A percentile compares a stretch with the other conserved stretches of the same genome.
These are phyloP conservation scores for Lizonia empirigonia DNA, from an alignment of 2,329 filamentous ascomycete species.

Conservation along the genomic window DNA sequence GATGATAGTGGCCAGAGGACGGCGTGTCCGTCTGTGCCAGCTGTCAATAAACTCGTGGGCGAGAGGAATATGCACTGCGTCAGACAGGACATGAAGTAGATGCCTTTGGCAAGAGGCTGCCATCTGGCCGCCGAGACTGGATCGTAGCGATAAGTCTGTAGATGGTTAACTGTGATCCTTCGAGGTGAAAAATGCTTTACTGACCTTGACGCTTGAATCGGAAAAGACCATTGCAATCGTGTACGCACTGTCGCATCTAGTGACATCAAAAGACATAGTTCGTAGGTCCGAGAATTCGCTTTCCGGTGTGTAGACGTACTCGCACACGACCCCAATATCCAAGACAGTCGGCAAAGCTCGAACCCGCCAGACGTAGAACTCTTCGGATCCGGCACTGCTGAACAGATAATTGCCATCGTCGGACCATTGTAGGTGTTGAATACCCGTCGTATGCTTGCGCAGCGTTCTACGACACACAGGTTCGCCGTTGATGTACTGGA, in stretches of 20 bases:
- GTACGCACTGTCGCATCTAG: slow-evolving; percentile 48
- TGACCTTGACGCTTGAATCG: slow-evolving; percentile 75
- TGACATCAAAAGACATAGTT: slow-evolving; percentile 77
- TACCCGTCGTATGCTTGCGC: slow-evolving; percentile 79
- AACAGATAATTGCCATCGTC: slow-evolving; percentile 71
- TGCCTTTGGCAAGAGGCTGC: slow-evolving; percentile 44
- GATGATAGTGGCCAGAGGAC: slow-evolving; percentile 61
- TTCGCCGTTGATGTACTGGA: slow-evolving; percentile 52
- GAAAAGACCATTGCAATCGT: slow-evolving; percentile 77
- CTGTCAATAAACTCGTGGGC: slow-evolving; percentile 61
- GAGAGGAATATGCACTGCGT: slow-evolving; percentile 63
- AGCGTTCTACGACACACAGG: slow-evolving; percentile 65
- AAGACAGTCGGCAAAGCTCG: slow-evolving; percentile 57
- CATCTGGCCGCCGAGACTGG: slow-evolving; percentile 38
- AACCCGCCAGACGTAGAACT: slow-evolving; percentile 83
- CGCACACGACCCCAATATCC: slow-evolving; percentile 59
- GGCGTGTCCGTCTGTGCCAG: slow-evolving; percentile 81
- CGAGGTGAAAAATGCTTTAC: background rate
- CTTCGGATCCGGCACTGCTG: slow-evolving; percentile 85
- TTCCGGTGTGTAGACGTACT: slow-evolving; percentile 57
- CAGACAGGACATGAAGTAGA: slow-evolving; percentile 66
- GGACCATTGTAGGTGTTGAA: slow-evolving; percentile 82
- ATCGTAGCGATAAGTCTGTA: slow-evolving; percentile 54
- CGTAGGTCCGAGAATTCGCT: slow-evolving; percentile 69
- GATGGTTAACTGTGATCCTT: slow-evolving; percentile 2